Conservation (phyloP, 768 basidiomycete species). For the Hysterangium stoloniferum region DNA sequence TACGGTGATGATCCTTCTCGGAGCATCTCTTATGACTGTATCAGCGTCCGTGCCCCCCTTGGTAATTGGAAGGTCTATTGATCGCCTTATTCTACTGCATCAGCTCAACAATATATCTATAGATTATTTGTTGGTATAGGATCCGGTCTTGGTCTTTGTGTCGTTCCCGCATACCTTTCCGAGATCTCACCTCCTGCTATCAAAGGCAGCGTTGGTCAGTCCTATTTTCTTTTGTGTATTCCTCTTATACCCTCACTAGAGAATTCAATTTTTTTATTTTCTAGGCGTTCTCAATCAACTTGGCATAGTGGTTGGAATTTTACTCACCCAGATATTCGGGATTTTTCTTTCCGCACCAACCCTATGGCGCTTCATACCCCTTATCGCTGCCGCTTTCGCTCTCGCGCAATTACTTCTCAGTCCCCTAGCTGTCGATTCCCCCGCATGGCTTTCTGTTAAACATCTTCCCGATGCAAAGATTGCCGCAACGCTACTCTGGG, state of each 20-base stretch:
- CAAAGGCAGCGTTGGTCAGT: slow-evolving; percentile 63
- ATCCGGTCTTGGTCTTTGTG: slow-evolving; percentile 65
- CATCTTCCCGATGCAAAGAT: slow-evolving; percentile 40
- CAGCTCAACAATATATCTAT: slow-evolving; percentile 1
- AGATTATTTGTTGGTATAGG: slow-evolving; percentile 65
- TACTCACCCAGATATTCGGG: slow-evolving; percentile 77
- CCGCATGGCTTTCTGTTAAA: slow-evolving; percentile 51
- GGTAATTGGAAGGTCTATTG: slow-evolving; percentile 54
- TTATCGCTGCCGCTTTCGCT: slow-evolving; percentile 52
- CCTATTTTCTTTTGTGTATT: background rate
- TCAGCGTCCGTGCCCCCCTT: slow-evolving; percentile 48
- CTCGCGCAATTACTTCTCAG: slow-evolving; percentile 49
- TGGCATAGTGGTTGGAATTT: slow-evolving; percentile 77
- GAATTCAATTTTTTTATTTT: background rate
- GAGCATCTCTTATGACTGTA: slow-evolving; percentile 60
- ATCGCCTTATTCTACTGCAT: background rate
- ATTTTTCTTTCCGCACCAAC: slow-evolving; percentile 60
- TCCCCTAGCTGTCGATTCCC: slow-evolving; percentile 57
- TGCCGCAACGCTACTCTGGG: slow-evolving; percentile 49
- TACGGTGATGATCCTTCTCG: slow-evolving; percentile 45
- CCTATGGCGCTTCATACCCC: slow-evolving; percentile 64
- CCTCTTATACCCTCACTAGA: background rate
- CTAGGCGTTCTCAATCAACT: slow-evolving; percentile 76
- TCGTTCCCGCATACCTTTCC: slow-evolving; percentile 79
- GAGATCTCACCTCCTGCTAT: slow-evolving; percentile 77